Evolutionary conservation across 768 basidiomycete genomes (phyloP).

Genomic region (Obba rivulosa): DNA sequence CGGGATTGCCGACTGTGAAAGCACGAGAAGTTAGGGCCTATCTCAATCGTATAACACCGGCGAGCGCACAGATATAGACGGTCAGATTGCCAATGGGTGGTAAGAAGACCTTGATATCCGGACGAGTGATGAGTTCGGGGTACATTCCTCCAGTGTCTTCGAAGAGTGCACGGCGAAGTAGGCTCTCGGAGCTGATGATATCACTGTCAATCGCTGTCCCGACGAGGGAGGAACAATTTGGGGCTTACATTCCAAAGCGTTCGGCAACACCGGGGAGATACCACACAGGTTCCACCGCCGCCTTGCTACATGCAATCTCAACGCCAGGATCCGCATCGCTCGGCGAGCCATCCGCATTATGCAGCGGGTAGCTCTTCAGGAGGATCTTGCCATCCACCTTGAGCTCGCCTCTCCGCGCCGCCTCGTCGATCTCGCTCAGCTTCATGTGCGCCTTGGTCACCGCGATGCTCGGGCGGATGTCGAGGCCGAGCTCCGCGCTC

Average conservation of each 20-base stretch:
- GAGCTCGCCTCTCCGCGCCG: constrained; percentile 66
- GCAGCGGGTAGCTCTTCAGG: constrained; percentile 56
- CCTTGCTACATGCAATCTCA: constrained; percentile 86
- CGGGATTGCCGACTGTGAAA: constrained; percentile 71
- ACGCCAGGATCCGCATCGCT: constrained; percentile 66
- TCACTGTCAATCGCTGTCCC: not conserved
- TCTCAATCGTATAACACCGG: not conserved
- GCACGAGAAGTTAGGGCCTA: constrained; percentile 1
- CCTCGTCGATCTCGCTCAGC: constrained; percentile 87
- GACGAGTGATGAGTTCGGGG: constrained; percentile 91
- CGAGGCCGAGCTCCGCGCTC: constrained; percentile 61
- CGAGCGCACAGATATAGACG: constrained; percentile 77
- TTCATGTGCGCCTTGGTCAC: constrained; percentile 94
- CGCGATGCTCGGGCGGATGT: constrained; percentile 89
- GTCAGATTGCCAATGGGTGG: constrained; percentile 92
- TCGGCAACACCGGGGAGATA: constrained; percentile 90
- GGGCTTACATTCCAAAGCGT: constrained; percentile 80
- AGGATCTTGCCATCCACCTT: constrained; percentile 81
- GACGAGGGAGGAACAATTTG: not conserved
- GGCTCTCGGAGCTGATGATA: constrained; percentile 60
- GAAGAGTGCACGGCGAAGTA: constrained; percentile 87
- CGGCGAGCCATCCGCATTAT: constrained; percentile 56
- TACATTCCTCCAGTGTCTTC: constrained; percentile 97
- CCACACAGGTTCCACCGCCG: constrained; percentile 97
- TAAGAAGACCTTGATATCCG: constrained; percentile 93